Base-by-base conservation (phyloP, 176 grass and related monocot species). In the Carex cristatella region DNA sequence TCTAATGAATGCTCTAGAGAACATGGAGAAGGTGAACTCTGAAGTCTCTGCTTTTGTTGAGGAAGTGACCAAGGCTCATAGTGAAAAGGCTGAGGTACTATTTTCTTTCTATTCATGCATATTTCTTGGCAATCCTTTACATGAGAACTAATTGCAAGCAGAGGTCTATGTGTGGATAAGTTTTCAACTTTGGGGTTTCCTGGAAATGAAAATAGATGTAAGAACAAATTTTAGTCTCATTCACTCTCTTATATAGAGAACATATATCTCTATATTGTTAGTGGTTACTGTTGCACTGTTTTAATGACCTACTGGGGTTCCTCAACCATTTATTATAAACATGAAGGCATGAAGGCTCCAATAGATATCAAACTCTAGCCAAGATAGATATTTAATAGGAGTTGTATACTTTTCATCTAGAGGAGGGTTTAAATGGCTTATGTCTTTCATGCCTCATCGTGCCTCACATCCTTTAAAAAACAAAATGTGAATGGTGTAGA, bases 21-120 rank as follows among this genome's bases (percentile, higher is more conserved):
- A 99, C 81, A 99, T 95, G 93, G 93, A 99, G 89, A 99, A 94
- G 85, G 91, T 88, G 6, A 99, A 99, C 3, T 86, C 85, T 19
- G 93, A 99, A 92, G 93, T 99, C 40, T 89, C 94, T 89, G 89
- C 91, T 89, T 95, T 94, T 70, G 91, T 99, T 80, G 93, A 99
- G 83, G 93, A 99, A 89, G 96, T 92, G 58, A 99, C 96, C 11
- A 92, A 95, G 78, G 93, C 91, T 79, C 96, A 94, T 55, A 91
- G 93, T 23, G 92, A 99, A 83, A 99, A 99, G 77, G 94, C 94
- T 85, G 91, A 99, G 91, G 96, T 99, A 92, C 15, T 87, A 33
- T 11, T 58, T 40, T 64, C 7, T 62, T 31, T 53, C 2, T 59
- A 46, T 82, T 82, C 19, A 64, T 63, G 37, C 38, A 23, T 80